Evolutionary conservation across 257 asterid genomes (phyloP).

Genomic region (Datura wrightii): DNA sequence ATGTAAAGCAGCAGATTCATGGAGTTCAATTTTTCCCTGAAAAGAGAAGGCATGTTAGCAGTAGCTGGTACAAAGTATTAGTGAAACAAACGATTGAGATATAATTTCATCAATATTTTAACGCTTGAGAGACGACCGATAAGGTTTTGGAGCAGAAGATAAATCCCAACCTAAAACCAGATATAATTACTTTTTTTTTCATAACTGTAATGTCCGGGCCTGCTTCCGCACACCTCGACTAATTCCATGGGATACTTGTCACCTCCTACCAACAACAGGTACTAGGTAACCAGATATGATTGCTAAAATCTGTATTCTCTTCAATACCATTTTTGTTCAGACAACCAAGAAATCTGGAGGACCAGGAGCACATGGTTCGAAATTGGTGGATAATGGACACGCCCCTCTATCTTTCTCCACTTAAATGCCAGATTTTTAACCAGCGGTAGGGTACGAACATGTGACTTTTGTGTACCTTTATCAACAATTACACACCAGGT

Average conservation of each 20-base stretch:
- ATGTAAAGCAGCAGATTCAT: conserved; percentile 95
- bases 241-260: too few species aligned
- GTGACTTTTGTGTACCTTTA: background rate
- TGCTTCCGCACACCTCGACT: too few species aligned
- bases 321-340: background rate
- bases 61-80: background rate
- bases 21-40: conserved; percentile 95
- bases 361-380: background rate
- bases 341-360: background rate
- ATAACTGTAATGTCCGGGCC: too few species aligned
- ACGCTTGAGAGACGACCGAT: background rate
- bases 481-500: background rate
- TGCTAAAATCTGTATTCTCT: background rate
- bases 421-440: background rate
- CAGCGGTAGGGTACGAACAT: background rate
- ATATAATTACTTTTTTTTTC: too few species aligned
- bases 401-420: background rate
- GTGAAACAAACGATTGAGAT: background rate
- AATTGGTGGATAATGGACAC: background rate
- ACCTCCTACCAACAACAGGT: too few species aligned
- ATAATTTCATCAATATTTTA: background rate
- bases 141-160: background rate
- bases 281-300: background rate
- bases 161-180: background rate
- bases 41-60: conserved; percentile 11